Conservation (phyloP, 2,329 filamentous ascomycete genomes). For the Nemania sp. region DNA sequence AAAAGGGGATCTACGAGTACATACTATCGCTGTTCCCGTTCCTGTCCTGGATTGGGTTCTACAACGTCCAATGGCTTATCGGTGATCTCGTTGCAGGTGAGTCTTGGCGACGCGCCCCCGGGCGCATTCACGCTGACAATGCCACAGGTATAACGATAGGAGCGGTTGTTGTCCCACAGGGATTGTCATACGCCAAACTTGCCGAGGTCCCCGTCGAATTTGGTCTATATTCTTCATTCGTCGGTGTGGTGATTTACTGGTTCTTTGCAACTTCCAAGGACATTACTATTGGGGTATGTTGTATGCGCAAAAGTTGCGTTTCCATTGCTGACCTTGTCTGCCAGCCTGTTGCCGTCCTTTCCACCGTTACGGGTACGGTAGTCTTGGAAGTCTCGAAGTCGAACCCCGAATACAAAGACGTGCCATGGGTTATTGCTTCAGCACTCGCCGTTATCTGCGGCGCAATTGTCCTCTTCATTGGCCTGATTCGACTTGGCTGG, state of each 20-base stretch:
- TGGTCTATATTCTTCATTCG: slow-evolving; percentile 93
- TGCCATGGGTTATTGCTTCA: slow-evolving; percentile 71
- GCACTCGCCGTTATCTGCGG: slow-evolving; percentile 78
- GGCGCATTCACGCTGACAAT: slow-evolving; percentile 26
- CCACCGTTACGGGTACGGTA: slow-evolving; percentile 83
- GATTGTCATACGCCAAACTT: slow-evolving; percentile 91
- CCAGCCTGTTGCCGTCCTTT: slow-evolving; percentile 92
- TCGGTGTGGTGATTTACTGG: slow-evolving; percentile 95
- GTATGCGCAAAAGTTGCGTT: slow-evolving; percentile 2
- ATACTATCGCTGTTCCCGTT: slow-evolving; percentile 80
- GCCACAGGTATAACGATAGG: slow-evolving; percentile 55
- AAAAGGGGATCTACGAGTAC: slow-evolving; percentile 61
- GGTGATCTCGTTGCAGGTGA: slow-evolving; percentile 88
- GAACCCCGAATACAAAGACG: slow-evolving; percentile 54
- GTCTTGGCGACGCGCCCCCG: slow-evolving; percentile 33
- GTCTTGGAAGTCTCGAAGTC: slow-evolving; percentile 64
- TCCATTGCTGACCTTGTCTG: slow-evolving; percentile 17
- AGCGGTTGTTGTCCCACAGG: slow-evolving; percentile 85
- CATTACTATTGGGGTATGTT: slow-evolving; percentile 87
- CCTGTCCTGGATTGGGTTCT: slow-evolving; percentile 81
- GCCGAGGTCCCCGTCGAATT: slow-evolving; percentile 80
- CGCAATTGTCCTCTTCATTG: slow-evolving; percentile 75
- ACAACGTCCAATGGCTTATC: slow-evolving; percentile 85
- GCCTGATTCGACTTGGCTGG: slow-evolving; percentile 80
- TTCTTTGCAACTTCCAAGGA: slow-evolving; percentile 98